Evolutionary conservation across 176 grass and related monocot species (phyloP).

Genomic region (bread wheat (Triticum aestivum)): DNA sequence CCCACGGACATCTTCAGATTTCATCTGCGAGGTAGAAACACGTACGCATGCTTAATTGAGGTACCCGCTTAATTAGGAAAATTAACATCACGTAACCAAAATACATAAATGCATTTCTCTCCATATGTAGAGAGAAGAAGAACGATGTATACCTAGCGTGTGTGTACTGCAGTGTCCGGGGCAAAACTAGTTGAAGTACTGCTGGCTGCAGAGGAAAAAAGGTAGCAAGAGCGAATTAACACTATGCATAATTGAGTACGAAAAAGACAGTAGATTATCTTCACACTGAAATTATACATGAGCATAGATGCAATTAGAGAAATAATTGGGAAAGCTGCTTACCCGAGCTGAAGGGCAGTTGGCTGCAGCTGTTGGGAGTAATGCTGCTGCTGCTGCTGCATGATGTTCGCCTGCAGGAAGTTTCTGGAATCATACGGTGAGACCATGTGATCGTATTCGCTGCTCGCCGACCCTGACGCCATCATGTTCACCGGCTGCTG

Average conservation of each 20-base stretch:
- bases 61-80: no score
- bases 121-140: neutral
- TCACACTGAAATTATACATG: no score
- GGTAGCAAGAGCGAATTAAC: neutral
- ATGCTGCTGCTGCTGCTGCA: conserved; percentile 56
- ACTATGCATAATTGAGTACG: neutral
- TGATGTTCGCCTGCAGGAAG: conserved; percentile 71
- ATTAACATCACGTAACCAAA: neutral
- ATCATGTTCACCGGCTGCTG: conserved; percentile 74
- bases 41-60: neutral
- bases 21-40: conserved; percentile 23
- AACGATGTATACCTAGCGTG: neutral
- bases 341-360: conserved; percentile 88
- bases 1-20: neutral
- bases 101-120: neutral
- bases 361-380: conserved; percentile 69
- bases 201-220: conserved; percentile 24
- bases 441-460: conserved; percentile 62
- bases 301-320: no score
- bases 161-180: neutral
- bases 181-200: conserved; percentile 19
- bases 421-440: conserved; percentile 75
- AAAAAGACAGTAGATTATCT: no score
- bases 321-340: neutral
- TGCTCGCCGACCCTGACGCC: conserved; percentile 31